Percentiles rank a stretch among this genome's conserved stretches.
These are phyloP conservation scores for Suhomyces panamericanus DNA, from an alignment of 1,139 yeast genomes.

Conservation along the genomic window DNA sequence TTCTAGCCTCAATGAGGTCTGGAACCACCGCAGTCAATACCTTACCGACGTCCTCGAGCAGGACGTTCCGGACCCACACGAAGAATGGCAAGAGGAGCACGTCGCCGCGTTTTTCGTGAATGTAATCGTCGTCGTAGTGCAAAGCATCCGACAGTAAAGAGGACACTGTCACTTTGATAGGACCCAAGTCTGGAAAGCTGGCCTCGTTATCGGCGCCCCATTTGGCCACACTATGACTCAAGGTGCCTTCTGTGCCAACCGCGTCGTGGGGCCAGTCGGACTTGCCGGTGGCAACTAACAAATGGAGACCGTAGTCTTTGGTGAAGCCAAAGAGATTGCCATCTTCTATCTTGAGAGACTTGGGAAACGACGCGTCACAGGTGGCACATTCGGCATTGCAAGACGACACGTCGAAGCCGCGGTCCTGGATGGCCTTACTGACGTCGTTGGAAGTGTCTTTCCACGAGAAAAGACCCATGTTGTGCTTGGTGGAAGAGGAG, in stretches of 20 bases:
- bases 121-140: slow-evolving; percentile 42
- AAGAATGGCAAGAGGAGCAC: slow-evolving; percentile 75
- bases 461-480: slow-evolving; percentile 9
- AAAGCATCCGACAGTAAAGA: slow-evolving; percentile 45
- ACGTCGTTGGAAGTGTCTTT: slow-evolving; percentile 2
- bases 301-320: slow-evolving; percentile 65
- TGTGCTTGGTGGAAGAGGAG: background rate
- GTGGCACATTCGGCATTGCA: slow-evolving; percentile 52
- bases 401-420: slow-evolving; percentile 44
- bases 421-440: slow-evolving; percentile 12
- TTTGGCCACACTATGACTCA: slow-evolving; percentile 48
- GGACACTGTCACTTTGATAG: slow-evolving; percentile 53
- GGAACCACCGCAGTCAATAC: slow-evolving; percentile 53
- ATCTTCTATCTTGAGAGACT: slow-evolving; percentile 52
- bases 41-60: slow-evolving; percentile 40
- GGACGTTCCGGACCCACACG: slow-evolving; percentile 62
- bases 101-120: slow-evolving; percentile 49
- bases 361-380: slow-evolving; percentile 56
- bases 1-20: slow-evolving; percentile 30
- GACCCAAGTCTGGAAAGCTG: slow-evolving; percentile 19
- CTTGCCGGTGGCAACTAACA: slow-evolving; percentile 79
- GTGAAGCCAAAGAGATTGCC: slow-evolving; percentile 66
- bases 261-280: slow-evolving; percentile 86
- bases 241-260: slow-evolving; percentile 49
- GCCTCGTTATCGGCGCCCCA: slow-evolving; percentile 43